Evolutionary conservation across 1,284 basidiomycete species (phyloP), one percentile per base, ranked within the genome.

Genomic region (Paramarasmius palmivorus): DNA sequence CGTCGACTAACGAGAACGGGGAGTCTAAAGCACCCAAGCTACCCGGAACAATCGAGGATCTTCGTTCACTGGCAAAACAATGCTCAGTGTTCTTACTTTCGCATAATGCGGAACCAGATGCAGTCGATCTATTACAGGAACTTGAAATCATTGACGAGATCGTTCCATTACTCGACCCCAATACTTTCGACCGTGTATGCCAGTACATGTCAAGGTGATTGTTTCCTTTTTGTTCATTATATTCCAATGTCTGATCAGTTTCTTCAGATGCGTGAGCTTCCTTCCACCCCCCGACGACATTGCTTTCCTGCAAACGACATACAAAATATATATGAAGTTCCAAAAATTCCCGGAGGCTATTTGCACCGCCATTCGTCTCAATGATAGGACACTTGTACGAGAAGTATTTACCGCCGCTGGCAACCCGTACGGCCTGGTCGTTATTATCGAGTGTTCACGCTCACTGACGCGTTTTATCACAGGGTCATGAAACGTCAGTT

Each of bases 71-170:
- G 37, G 93, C 91, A 0, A 78, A 92, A 53, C 84, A 93, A 64
- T 93, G 98, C 61, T 93, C 96, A 1, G 88, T 83, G 19, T 99
- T 99, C 78, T 82, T 98, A 59, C 78, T 99, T 34, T 82, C 83
- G 26, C 97, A 99, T 72, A 98, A 99, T 63, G 97, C 95, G 12
- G 97, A 99, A 71, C 95, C 95, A 26, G 97, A 99, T 68, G 97
- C 97, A 0, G 96, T 99, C 19, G 97, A 99, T 73, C 78, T 99
- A 32, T 73, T 99, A 55, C 88, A 98, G 65, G 97, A 99, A 68
- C 74, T 99, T 59, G 97, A 99, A 71, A 91, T 93, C 60, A 91
- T 98, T 48, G 82, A 89, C 61, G 82, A 83, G 62, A 86, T 97
- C 58, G 79, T 81, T 6, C 76, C 83, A 19, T 74, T 94, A 55